These are phyloP conservation scores for Ammopiptanthus mongolicus DNA, from an alignment of 306 rosid genomes.

Conservation along the genomic window DNA sequence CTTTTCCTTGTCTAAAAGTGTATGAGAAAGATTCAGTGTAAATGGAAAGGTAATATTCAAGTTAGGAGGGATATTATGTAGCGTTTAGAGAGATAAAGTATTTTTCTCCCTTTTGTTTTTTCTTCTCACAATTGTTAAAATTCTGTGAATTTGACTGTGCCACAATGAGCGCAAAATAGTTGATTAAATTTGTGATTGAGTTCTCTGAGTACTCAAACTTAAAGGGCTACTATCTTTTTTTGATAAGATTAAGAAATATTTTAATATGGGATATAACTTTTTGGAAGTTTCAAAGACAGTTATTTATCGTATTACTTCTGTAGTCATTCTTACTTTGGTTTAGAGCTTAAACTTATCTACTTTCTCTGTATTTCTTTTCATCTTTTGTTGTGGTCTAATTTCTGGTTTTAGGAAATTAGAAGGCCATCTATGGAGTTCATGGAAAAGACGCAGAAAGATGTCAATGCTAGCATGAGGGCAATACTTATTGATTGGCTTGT, in stretches of 20 bases:
- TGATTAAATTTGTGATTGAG: background rate
- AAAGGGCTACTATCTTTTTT: background rate
- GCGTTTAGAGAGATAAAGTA: background rate
- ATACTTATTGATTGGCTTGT: slow-evolving; percentile 93
- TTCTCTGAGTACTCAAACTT: background rate
- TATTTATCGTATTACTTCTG: background rate
- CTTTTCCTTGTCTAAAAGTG: background rate
- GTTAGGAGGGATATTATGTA: background rate
- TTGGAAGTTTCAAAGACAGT: background rate
- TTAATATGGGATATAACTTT: background rate
- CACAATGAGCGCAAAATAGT: background rate
- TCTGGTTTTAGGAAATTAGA: slow-evolving; percentile 59
- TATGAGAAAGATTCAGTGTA: background rate
- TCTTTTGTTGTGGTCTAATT: slow-evolving; percentile 1
- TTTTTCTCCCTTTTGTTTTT: background rate
- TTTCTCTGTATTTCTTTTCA: background rate
- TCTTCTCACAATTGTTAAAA: background rate
- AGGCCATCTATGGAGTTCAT: slow-evolving; percentile 83
- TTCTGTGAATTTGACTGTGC: background rate
- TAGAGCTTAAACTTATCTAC: background rate
- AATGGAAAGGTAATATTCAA: background rate
- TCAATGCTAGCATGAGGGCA: slow-evolving; percentile 86
- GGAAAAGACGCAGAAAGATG: slow-evolving; percentile 78
- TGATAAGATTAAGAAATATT: background rate
- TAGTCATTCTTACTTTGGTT: background rate